Conservation (phyloP, 2,329 filamentous ascomycete genomes). For the Colletotrichum australisinense region DNA sequence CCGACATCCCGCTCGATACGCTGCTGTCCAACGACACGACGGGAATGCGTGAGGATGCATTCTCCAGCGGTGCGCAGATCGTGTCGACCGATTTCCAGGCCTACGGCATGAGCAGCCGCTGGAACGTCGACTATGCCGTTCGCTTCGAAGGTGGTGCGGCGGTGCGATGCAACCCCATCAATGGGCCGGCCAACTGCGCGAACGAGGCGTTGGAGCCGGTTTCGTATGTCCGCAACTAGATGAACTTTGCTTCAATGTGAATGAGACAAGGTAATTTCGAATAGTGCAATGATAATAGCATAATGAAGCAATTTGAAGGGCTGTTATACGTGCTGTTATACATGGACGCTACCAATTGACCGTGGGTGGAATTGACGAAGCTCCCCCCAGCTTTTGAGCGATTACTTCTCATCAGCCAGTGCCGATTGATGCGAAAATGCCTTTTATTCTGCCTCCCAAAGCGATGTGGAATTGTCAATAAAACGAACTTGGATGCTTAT, state of each 20-base stretch:
- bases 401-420: background rate
- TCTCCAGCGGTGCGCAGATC: conserved; percentile 60
- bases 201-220: conserved; percentile 38
- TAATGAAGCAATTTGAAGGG: background rate
- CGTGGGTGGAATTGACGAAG: background rate
- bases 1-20: conserved; percentile 58
- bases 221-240: conserved; percentile 36
- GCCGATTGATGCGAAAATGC: background rate
- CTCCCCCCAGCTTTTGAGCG: background rate
- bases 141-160: conserved; percentile 37
- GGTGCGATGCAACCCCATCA: conserved; percentile 48
- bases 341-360: background rate
- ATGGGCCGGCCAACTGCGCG: conserved; percentile 34
- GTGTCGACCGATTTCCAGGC: conserved; percentile 61
- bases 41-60: conserved; percentile 52
- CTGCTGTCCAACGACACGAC: conserved; percentile 53
- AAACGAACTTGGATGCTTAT: background rate
- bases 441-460: background rate
- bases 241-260: background rate
- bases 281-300: background rate
- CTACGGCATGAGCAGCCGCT: conserved; percentile 58
- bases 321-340: no score
- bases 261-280: background rate
- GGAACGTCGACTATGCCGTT: conserved; percentile 59
- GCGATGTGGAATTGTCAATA: background rate